Conservation (phyloP, 225 moss, liverwort and hornwort species). For the Antitrichia curtipendula region DNA sequence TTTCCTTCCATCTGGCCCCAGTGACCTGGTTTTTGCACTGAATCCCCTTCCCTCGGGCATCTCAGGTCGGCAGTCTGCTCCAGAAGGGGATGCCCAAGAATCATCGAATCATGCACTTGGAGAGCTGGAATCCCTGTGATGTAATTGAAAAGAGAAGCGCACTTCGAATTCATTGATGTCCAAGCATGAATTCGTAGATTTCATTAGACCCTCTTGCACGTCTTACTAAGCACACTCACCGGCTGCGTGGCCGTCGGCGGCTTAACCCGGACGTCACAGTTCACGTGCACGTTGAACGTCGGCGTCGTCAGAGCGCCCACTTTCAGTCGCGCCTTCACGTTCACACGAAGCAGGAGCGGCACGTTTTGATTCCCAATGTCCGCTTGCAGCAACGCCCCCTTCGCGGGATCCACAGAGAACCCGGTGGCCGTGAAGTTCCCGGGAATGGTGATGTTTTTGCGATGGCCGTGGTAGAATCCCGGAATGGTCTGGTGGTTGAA, state of each 20-base stretch:
- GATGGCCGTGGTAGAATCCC: constrained; percentile 54
- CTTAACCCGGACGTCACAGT: constrained; percentile 47
- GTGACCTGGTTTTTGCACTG: neutral
- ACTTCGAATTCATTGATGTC: neutral
- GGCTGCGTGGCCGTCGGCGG: neutral
- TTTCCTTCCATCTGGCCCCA: neutral
- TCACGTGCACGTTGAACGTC: constrained; percentile 31
- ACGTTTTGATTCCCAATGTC: neutral
- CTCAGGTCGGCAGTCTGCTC: neutral
- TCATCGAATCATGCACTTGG: neutral
- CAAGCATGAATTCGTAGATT: no score
- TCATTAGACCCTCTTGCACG: constrained; percentile 16
- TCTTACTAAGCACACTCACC: constrained; percentile 7
- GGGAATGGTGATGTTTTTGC: neutral
- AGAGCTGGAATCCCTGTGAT: neutral
- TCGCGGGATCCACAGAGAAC: neutral
- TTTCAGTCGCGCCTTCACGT: constrained; percentile 46
- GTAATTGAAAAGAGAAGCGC: neutral
- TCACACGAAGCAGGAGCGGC: constrained; percentile 30
- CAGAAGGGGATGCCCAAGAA: neutral
- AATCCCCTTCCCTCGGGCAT: neutral
- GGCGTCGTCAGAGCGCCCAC: constrained; percentile 39
- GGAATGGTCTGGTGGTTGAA: constrained; percentile 20
- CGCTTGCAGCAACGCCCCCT: neutral
- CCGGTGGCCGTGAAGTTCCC: neutral